Evolutionary conservation across 371 early-diverging fungal genomes (phyloP).

Genomic region (Mucor irregularis): DNA sequence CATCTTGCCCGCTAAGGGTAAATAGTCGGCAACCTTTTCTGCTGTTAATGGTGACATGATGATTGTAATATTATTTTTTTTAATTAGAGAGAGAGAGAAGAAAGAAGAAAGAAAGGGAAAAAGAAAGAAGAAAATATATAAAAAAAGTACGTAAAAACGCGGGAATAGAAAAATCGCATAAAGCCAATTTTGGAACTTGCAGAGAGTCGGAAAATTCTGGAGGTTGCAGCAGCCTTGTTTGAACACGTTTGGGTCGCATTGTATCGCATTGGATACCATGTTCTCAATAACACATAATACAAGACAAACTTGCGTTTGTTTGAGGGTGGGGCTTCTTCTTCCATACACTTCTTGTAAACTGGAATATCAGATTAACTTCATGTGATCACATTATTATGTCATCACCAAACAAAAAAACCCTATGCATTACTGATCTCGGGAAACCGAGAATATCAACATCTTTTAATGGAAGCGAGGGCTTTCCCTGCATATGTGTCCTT

Average conservation of each 20-base stretch:
- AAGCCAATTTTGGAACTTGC: neutral
- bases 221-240: neutral
- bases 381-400: no score
- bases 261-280: neutral
- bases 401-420: no score
- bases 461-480: no score
- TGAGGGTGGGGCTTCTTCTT: no score
- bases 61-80: constrained; percentile 18
- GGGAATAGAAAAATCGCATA: constrained; percentile 2
- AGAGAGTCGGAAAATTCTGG: neutral
- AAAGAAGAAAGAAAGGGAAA: constrained; percentile 11
- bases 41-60: constrained; percentile 37
- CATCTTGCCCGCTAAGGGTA: constrained; percentile 40
- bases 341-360: no score
- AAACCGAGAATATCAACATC: no score
- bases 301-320: no score
- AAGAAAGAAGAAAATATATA: constrained; percentile 1
- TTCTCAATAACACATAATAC: no score
- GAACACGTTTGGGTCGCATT: neutral
- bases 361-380: no score
- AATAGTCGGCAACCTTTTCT: constrained; percentile 45
- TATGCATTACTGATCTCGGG: no score
- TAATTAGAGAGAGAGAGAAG: neutral
- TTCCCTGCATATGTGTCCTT: no score
- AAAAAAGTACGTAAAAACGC: neutral